Conservation (phyloP, 441 rosid genomes). For the Iberis amara region DNA sequence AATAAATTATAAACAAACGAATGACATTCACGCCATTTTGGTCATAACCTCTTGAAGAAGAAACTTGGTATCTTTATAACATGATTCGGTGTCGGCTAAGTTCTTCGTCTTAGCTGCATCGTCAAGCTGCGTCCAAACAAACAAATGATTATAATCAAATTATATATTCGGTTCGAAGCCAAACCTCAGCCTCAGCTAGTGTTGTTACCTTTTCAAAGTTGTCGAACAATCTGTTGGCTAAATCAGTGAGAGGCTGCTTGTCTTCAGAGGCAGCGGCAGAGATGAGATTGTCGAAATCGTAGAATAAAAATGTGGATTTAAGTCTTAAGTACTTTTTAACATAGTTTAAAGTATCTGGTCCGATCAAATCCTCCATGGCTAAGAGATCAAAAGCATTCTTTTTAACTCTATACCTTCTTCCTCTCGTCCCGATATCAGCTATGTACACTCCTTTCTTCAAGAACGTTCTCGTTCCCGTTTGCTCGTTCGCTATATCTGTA, state of each 20-base stretch:
- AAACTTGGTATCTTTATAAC: slow-evolving; percentile 47
- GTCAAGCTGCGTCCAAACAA: slow-evolving; percentile 48
- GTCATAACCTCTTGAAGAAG: slow-evolving; percentile 74
- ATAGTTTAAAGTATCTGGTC: slow-evolving; percentile 69
- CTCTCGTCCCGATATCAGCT: slow-evolving; percentile 56
- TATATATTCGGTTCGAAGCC: no score
- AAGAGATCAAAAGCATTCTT: slow-evolving; percentile 73
- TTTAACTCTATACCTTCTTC: slow-evolving; percentile 60
- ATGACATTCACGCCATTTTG: slow-evolving; percentile 38
- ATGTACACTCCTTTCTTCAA: slow-evolving; percentile 59
- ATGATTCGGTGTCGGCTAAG: slow-evolving; percentile 50
- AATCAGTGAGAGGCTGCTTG: slow-evolving; percentile 61
- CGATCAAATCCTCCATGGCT: slow-evolving; percentile 83
- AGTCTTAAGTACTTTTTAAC: slow-evolving; percentile 72
- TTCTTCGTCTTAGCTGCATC: slow-evolving; percentile 53
- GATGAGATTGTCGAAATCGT: slow-evolving; percentile 74
- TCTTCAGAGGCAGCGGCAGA: slow-evolving; percentile 53
- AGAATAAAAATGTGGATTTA: slow-evolving; percentile 70
- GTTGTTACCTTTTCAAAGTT: slow-evolving; percentile 60
- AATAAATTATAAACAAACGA: no score
- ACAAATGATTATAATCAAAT: no score
- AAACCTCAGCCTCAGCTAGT: neutral
- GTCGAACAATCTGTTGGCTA: slow-evolving; percentile 80
- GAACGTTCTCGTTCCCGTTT: slow-evolving; percentile 72
- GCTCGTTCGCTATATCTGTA: slow-evolving; percentile 61